phyloP scores from a whole-genome alignment of 208 protist genomes.

The Sergeia podlipaevii region DNA sequence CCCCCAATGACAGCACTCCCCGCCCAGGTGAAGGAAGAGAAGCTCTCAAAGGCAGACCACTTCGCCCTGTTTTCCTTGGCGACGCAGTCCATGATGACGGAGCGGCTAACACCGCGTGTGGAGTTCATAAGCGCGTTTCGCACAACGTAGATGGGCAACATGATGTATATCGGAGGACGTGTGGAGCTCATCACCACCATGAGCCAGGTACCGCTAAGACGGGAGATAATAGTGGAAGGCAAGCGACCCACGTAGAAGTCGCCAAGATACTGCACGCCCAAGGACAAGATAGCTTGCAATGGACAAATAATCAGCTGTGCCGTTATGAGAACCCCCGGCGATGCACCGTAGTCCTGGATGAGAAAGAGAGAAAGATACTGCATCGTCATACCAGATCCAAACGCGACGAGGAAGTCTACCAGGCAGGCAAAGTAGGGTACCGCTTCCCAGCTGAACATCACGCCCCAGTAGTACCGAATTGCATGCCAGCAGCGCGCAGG shows the following conservation, averaged over 20 bases:
- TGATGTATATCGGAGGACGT: background rate
- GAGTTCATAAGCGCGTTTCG: conserved; percentile 70
- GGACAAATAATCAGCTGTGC: conserved; percentile 27
- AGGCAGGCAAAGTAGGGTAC: conserved; percentile 51
- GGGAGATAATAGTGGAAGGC: conserved; percentile 27
- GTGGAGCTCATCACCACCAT: conserved; percentile 11
- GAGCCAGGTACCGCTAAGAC: conserved; percentile 22
- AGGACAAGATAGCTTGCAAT: conserved; percentile 17
- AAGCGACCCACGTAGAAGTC: conserved; percentile 29
- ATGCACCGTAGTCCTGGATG: conserved; percentile 8
- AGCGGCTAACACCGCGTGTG: conserved; percentile 50
- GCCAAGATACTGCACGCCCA: background rate
- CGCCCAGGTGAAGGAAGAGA: conserved; percentile 57
- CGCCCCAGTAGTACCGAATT: no score
- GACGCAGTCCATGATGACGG: conserved; percentile 71
- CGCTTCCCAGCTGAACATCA: conserved; percentile 9
- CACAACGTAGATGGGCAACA: conserved; percentile 31
- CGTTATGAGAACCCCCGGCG: conserved; percentile 23
- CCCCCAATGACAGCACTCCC: conserved; percentile 58
- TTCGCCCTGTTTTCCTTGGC: conserved; percentile 25
- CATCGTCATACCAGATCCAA: conserved; percentile 58
- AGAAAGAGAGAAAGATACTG: conserved; percentile 51
- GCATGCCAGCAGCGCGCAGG: no score
- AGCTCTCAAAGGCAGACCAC: conserved; percentile 70
- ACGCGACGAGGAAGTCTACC: conserved; percentile 38